Conservation (phyloP, 495 filamentous ascomycete genomes). For the Penicillium diatomitis region DNA sequence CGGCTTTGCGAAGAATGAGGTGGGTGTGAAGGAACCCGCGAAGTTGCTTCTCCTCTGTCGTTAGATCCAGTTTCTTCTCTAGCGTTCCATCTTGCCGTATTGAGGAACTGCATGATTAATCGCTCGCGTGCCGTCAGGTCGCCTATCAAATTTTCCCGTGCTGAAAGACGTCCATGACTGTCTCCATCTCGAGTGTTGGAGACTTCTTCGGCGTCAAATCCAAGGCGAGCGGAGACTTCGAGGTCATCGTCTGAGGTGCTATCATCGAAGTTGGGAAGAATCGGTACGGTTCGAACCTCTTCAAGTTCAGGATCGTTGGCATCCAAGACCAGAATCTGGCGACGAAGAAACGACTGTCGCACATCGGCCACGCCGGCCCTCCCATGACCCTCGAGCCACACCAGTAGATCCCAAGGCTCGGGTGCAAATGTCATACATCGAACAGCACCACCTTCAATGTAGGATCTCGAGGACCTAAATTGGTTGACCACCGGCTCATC, state of each 20-base stretch:
- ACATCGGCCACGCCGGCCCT: conserved; percentile 78
- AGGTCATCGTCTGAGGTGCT: conserved; percentile 16
- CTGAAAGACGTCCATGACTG: conserved; percentile 17
- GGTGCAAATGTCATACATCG: conserved; percentile 87
- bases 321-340: conserved; percentile 64
- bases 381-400: conserved; percentile 87
- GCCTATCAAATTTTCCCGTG: conserved; percentile 32
- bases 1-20: conserved; percentile 26
- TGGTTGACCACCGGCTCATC: conserved; percentile 31
- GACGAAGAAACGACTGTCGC: conserved; percentile 61
- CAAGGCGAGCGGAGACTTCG: conserved; percentile 21
- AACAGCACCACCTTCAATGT: conserved; percentile 62
- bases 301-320: conserved; percentile 41
- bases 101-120: conserved; percentile 49
- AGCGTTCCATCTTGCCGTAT: conserved; percentile 34
- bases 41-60: conserved; percentile 26
- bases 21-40: conserved; percentile 20
- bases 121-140: conserved; percentile 49
- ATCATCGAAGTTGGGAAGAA: conserved; percentile 16
- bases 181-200: conserved; percentile 11
- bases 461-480: conserved; percentile 50
- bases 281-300: conserved; percentile 44
- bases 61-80: conserved; percentile 26
- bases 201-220: conserved; percentile 23
- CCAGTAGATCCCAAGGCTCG: conserved; percentile 80